phyloP scores from a whole-genome alignment of 106 monocot species.

The Chionographis japonica region DNA sequence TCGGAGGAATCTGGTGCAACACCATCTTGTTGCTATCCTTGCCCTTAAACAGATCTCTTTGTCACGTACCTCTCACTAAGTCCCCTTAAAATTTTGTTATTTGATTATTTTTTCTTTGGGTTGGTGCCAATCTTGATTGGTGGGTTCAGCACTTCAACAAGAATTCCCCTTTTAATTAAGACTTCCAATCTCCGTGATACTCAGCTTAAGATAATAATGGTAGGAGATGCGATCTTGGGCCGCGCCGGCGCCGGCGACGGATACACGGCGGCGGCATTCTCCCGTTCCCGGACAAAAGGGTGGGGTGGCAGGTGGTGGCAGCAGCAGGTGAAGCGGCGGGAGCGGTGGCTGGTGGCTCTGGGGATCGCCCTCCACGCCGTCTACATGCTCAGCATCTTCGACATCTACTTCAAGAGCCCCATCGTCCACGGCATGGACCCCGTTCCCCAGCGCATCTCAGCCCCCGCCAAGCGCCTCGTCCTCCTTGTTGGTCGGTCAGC shows the following conservation, averaged over 20 bases:
- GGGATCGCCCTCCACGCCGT: constrained; percentile 84
- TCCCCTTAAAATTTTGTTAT: too few relatives aligned
- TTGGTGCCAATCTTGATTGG: too few relatives aligned
- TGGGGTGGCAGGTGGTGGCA: constrained; percentile 6
- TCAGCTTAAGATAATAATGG: neutral
- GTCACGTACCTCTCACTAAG: too few relatives aligned
- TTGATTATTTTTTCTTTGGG: too few relatives aligned
- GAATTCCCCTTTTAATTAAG: too few relatives aligned
- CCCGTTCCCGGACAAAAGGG: too few relatives aligned
- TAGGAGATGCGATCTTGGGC: neutral
- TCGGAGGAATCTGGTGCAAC: too few relatives aligned
- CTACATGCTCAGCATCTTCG: constrained; percentile 98
- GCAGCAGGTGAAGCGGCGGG: constrained; percentile 41
- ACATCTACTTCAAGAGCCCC: constrained; percentile 97
- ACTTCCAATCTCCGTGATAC: too few relatives aligned
- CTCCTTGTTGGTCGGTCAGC: constrained; percentile 57
- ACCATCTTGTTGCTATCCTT: too few relatives aligned
- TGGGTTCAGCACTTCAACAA: too few relatives aligned
- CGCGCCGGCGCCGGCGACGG: too few relatives aligned
- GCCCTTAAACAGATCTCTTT: too few relatives aligned
- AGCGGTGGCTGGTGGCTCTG: constrained; percentile 70
- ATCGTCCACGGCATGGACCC: constrained; percentile 88
- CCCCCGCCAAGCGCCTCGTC: constrained; percentile 91
- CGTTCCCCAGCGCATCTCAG: constrained; percentile 55
- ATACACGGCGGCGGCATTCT: neutral